Conservation (phyloP, 2,329 filamentous ascomycete genomes). For the Microsporum ferrugineum region DNA sequence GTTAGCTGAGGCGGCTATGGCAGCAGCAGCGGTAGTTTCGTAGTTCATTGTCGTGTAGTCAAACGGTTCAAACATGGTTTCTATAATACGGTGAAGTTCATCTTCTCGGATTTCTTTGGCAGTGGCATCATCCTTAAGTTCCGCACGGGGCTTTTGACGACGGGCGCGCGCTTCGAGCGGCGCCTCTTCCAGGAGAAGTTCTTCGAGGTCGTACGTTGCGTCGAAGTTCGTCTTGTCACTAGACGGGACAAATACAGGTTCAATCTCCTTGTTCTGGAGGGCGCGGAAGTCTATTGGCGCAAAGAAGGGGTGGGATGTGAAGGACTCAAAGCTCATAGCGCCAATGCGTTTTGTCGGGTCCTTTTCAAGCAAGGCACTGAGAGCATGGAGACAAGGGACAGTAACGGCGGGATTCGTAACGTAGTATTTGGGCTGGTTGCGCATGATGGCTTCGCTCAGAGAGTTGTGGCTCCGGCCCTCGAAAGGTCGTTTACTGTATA, state of each 20-base stretch:
- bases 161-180: conserved; percentile 84
- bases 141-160: conserved; percentile 84
- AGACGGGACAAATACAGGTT: conserved; percentile 84
- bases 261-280: conserved; percentile 74
- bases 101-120: conserved; percentile 91
- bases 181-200: conserved; percentile 84
- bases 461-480: conserved; percentile 77
- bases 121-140: conserved; percentile 85
- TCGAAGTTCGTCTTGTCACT: conserved; percentile 99
- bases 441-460: conserved; percentile 68
- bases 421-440: conserved; percentile 75
- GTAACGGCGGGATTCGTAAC: conserved; percentile 85
- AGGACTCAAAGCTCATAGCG: conserved; percentile 68
- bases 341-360: conserved; percentile 75
- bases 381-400: conserved; percentile 76
- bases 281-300: conserved; percentile 69
- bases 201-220: conserved; percentile 93
- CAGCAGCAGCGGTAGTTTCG: conserved; percentile 44
- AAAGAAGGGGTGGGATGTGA: conserved; percentile 85
- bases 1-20: conserved; percentile 31
- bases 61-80: conserved; percentile 85
- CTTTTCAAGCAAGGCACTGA: conserved; percentile 69
- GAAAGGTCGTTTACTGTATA: conserved; percentile 97
- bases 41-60: conserved; percentile 82
- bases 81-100: conserved; percentile 86